Percentiles rank a stretch among this genome's conserved stretches.
Evolutionary conservation across 2,329 filamentous ascomycete genomes (phyloP).

Genomic region (Fonsecaea pugnacius): DNA sequence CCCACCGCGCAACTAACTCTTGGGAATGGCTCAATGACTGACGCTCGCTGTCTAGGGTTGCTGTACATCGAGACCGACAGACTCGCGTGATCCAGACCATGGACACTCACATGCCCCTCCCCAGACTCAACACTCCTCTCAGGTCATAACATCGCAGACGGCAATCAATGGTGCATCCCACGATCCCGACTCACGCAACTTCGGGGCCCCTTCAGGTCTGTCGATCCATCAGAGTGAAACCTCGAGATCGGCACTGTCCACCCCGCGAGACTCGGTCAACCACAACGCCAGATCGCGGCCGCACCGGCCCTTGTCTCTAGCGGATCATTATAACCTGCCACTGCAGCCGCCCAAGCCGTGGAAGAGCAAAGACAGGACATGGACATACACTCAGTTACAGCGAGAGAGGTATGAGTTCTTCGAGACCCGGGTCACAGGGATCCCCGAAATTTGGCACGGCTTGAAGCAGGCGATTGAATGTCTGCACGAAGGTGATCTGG

Average conservation of each 20-base stretch:
- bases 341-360: constrained; percentile 66
- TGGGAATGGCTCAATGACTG: constrained; percentile 7
- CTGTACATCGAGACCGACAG: constrained; percentile 35
- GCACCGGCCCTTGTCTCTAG: constrained; percentile 41
- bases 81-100: constrained; percentile 20
- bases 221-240: constrained; percentile 29
- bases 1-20: not conserved
- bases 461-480: constrained; percentile 70
- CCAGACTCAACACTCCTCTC: constrained; percentile 29
- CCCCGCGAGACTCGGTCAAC: constrained; percentile 21
- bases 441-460: constrained; percentile 78
- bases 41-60: constrained; percentile 32
- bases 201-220: constrained; percentile 27
- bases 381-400: constrained; percentile 71
- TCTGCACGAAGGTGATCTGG: constrained; percentile 65
- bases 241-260: constrained; percentile 30
- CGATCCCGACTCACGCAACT: constrained; percentile 22
- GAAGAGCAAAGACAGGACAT: constrained; percentile 65
- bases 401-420: constrained; percentile 82
- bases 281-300: constrained; percentile 17
- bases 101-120: constrained; percentile 21
- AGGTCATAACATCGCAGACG: constrained; percentile 35
- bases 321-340: constrained; percentile 71
- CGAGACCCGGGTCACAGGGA: constrained; percentile 81
- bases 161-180: constrained; percentile 32